Conservation (phyloP, 2,329 filamentous ascomycete species). For the Xylaria sp. region DNA sequence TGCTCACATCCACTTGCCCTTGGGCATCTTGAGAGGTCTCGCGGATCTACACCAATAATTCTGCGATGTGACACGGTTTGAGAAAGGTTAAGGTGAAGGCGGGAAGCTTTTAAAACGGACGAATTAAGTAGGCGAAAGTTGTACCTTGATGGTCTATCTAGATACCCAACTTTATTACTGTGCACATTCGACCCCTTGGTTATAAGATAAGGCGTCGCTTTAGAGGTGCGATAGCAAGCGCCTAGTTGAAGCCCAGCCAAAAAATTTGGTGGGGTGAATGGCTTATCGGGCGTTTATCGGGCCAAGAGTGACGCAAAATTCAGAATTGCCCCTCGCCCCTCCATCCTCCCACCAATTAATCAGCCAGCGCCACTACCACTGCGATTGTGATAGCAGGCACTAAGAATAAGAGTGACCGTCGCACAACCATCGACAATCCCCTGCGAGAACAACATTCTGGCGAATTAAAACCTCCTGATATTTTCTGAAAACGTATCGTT, state of each 20-base stretch:
- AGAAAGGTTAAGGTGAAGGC: background rate
- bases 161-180: background rate
- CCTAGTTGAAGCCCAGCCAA: constrained; percentile 16
- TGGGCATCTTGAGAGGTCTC: constrained; percentile 69
- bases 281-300: constrained; percentile 43
- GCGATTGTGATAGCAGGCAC: constrained; percentile 17
- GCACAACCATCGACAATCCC: constrained; percentile 9
- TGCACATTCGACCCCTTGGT: too few relatives aligned
- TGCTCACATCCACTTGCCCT: constrained; percentile 78
- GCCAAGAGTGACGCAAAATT: constrained; percentile 47
- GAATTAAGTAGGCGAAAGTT: constrained; percentile 2
- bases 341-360: constrained; percentile 50
- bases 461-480: background rate
- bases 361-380: constrained; percentile 28
- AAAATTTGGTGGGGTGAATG: constrained; percentile 49
- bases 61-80: background rate
- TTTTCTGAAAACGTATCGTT: background rate
- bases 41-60: background rate
- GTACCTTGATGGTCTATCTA: constrained; percentile 11
- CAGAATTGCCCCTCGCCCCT: constrained; percentile 58
- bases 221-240: constrained; percentile 2
- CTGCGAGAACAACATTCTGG: background rate
- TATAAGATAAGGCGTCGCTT: background rate
- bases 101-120: background rate
- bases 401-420: constrained; percentile 5